phyloP scores from a whole-genome alignment of 1,284 basidiomycete genomes.

The Rhodotorula sp. region DNA sequence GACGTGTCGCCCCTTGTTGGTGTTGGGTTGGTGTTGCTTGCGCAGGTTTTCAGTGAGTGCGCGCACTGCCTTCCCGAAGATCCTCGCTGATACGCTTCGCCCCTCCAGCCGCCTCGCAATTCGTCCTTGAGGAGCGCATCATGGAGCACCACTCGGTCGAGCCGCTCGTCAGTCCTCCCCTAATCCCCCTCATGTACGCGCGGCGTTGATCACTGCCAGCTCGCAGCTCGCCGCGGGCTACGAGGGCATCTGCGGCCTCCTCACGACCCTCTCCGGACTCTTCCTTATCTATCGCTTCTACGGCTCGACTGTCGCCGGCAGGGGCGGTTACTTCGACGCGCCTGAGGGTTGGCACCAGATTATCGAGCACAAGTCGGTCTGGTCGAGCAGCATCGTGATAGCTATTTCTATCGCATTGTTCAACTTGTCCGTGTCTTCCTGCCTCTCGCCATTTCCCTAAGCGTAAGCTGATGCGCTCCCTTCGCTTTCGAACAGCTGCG shows the following conservation, averaged over 20 bases:
- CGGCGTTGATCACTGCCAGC: not conserved
- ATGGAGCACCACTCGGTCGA: slow-evolving; percentile 81
- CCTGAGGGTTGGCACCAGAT: slow-evolving; percentile 87
- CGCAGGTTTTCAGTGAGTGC: slow-evolving; percentile 82
- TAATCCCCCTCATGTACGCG: not conserved
- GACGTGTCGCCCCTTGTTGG: slow-evolving; percentile 53
- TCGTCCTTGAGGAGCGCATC: slow-evolving; percentile 94
- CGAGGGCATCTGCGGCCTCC: slow-evolving; percentile 86
- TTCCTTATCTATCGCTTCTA: slow-evolving; percentile 62
- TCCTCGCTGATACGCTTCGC: not conserved
- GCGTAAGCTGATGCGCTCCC: not conserved
- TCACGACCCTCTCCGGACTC: slow-evolving; percentile 71
- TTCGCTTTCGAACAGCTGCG: slow-evolving; percentile 10
- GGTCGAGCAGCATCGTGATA: slow-evolving; percentile 67
- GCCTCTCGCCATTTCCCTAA: too few species aligned
- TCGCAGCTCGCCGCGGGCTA: slow-evolving; percentile 75
- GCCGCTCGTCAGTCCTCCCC: slow-evolving; percentile 59
- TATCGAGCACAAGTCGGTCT: slow-evolving; percentile 70
- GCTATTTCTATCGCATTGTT: slow-evolving; percentile 73
- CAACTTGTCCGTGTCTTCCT: slow-evolving; percentile 80
- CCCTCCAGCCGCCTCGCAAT: slow-evolving; percentile 70
- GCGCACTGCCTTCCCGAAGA: slow-evolving; percentile 24
- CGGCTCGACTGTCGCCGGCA: slow-evolving; percentile 52
- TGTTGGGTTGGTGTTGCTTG: slow-evolving; percentile 87
- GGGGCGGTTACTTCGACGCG: slow-evolving; percentile 86